Conservation (phyloP, 306 rosid species). For the Quercus berberidifolia region DNA sequence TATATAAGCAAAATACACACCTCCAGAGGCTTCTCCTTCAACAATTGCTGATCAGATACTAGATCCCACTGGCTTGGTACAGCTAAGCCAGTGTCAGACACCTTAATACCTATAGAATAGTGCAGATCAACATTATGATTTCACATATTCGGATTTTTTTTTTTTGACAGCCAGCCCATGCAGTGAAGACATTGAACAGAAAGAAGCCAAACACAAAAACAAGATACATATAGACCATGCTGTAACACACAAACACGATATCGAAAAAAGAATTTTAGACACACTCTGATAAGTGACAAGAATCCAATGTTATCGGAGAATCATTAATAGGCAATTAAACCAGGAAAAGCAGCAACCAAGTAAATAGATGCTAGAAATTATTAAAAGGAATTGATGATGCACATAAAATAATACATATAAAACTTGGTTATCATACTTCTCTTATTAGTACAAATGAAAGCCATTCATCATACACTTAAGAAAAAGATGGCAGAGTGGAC, state of each 20-base stretch:
- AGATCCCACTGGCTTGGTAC: conserved; percentile 99
- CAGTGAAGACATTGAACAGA: conserved; percentile 7
- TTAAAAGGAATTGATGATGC: too few relatives aligned
- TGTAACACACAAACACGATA: neutral
- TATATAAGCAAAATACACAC: conserved; percentile 22
- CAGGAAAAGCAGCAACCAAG: neutral
- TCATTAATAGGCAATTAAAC: neutral
- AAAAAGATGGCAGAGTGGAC: too few relatives aligned
- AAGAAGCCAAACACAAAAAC: conserved; percentile 5
- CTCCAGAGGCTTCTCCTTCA: conserved; percentile 99
- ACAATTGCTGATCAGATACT: conserved; percentile 96
- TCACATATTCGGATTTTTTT: neutral
- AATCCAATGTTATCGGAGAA: neutral
- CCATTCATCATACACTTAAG: too few relatives aligned
- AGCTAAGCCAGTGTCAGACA: conserved; percentile 97
- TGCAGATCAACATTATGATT: conserved; percentile 16
- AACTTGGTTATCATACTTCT: too few relatives aligned
- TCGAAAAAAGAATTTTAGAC: neutral
- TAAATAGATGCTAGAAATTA: too few relatives aligned
- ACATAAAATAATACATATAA: too few relatives aligned
- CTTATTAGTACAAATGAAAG: too few relatives aligned
- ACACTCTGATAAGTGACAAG: too few relatives aligned
- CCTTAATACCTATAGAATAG: conserved; percentile 71
- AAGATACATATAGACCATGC: neutral
- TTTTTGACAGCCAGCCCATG: neutral